Evolutionary conservation across 768 basidiomycete genomes (phyloP).

Genomic region (Candolleomyces efflorescens): DNA sequence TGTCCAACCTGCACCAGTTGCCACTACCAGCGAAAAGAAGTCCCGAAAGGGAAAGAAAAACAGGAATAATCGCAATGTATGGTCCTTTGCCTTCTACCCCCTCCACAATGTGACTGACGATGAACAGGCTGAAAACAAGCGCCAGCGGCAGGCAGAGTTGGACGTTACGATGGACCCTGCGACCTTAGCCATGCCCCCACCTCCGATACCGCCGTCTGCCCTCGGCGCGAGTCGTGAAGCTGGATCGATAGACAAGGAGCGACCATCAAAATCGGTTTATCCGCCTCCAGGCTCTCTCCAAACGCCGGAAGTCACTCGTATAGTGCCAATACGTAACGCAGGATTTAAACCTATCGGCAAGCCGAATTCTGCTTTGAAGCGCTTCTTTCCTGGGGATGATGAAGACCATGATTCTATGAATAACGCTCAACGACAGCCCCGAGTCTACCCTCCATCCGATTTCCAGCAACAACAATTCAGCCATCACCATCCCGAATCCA

Average conservation of each 20-base stretch:
- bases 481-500: neutral
- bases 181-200: slow-evolving; percentile 2
- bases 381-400: slow-evolving; percentile 82
- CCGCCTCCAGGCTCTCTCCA: neutral
- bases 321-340: slow-evolving; percentile 17
- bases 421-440: neutral
- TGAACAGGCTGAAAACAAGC: slow-evolving; percentile 14
- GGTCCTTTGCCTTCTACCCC: neutral
- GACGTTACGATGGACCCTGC: slow-evolving; percentile 1
- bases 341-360: slow-evolving; percentile 70
- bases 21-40: slow-evolving; percentile 19
- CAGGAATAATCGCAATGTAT: neutral
- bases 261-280: slow-evolving; percentile 1
- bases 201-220: slow-evolving; percentile 7
- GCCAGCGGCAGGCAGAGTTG: neutral
- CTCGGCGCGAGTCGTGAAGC: neutral
- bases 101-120: slow-evolving; percentile 6
- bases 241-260: neutral
- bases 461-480: neutral
- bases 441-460: neutral
- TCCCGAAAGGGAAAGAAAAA: slow-evolving; percentile 20
- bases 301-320: slow-evolving; percentile 23
- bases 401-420: slow-evolving; percentile 43
- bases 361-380: slow-evolving; percentile 55
- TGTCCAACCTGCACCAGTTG: slow-evolving; percentile 15